Conservation (phyloP, 495 filamentous ascomycete genomes). For the Eremomyces bilateralis region DNA sequence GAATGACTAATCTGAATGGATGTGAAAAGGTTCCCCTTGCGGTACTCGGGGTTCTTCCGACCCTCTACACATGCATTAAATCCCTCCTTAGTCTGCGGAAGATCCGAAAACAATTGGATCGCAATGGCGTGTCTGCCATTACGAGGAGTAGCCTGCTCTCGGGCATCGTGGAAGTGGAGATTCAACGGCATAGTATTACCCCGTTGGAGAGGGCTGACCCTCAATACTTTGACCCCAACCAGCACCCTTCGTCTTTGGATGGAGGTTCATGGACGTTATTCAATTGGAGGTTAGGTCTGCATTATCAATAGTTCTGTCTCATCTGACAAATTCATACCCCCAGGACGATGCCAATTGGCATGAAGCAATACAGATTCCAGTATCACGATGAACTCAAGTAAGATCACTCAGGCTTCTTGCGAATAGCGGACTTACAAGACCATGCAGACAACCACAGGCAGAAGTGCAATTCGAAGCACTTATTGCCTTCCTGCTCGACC, state of each 20-base stretch:
- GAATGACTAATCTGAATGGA: too few relatives aligned
- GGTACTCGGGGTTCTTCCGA: constrained; percentile 44
- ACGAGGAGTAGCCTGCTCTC: constrained; percentile 40
- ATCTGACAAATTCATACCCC: too few relatives aligned
- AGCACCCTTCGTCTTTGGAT: constrained; percentile 25
- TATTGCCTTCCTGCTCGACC: constrained; percentile 36
- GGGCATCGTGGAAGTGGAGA: constrained; percentile 41
- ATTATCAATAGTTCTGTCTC: too few relatives aligned
- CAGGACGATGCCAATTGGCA: constrained; percentile 32
- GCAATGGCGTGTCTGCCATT: constrained; percentile 29
- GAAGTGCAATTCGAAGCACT: constrained; percentile 41
- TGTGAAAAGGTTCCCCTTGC: constrained; percentile 42
- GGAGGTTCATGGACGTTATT: constrained; percentile 42
- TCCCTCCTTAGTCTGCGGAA: constrained; percentile 32
- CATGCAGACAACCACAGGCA: constrained; percentile 44
- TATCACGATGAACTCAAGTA: constrained; percentile 41
- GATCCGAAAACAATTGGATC: constrained; percentile 32
- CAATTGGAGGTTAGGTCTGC: too few relatives aligned
- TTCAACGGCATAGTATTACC: constrained; percentile 38
- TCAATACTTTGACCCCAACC: constrained; percentile 33
- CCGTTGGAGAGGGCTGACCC: constrained; percentile 32
- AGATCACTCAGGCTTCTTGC: too few relatives aligned
- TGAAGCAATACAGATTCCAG: constrained; percentile 36
- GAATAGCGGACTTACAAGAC: too few relatives aligned
- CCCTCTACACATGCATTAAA: constrained; percentile 32